These are phyloP conservation scores for Leishmania gerbilli DNA, from an alignment of 208 protist species.

Conservation along the genomic window DNA sequence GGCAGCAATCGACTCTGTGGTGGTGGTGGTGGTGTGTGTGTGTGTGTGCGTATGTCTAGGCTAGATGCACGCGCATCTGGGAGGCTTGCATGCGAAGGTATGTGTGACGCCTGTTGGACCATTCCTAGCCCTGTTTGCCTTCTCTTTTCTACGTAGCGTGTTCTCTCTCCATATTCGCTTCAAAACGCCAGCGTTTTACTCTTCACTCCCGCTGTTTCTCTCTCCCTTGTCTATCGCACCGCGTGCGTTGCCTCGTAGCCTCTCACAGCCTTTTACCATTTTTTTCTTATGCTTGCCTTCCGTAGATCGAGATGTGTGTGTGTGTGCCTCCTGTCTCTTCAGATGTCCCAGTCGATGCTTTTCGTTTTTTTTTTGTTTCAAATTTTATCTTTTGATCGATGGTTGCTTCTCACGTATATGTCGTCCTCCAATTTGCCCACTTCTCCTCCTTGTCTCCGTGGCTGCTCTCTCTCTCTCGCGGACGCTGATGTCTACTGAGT, in stretches of 20 bases:
- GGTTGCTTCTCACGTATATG: not conserved
- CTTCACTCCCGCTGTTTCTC: not conserved
- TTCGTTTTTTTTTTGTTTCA: not conserved
- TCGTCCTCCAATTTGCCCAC: not conserved
- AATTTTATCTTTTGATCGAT: not conserved
- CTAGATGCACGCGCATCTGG: not conserved
- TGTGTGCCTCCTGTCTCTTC: not conserved
- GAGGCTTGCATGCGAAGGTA: not conserved
- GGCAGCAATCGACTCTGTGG: not conserved
- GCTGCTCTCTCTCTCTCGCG: constrained; percentile 5
- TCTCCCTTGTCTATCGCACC: not conserved
- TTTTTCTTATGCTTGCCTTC: not conserved
- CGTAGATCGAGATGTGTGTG: not conserved
- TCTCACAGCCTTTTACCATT: not conserved
- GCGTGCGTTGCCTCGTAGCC: not conserved
- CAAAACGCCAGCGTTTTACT: not conserved
- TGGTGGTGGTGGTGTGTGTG: no score
- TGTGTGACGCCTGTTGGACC: not conserved
- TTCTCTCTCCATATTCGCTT: not conserved
- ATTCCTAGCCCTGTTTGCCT: not conserved
- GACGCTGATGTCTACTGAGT: not conserved
- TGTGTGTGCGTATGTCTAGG: not conserved
- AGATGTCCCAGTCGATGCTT: not conserved
- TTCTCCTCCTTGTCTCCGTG: not conserved
- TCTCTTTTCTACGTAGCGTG: not conserved